Conservation (phyloP, 306 rosid species). For the Ormosia semicastrata region DNA sequence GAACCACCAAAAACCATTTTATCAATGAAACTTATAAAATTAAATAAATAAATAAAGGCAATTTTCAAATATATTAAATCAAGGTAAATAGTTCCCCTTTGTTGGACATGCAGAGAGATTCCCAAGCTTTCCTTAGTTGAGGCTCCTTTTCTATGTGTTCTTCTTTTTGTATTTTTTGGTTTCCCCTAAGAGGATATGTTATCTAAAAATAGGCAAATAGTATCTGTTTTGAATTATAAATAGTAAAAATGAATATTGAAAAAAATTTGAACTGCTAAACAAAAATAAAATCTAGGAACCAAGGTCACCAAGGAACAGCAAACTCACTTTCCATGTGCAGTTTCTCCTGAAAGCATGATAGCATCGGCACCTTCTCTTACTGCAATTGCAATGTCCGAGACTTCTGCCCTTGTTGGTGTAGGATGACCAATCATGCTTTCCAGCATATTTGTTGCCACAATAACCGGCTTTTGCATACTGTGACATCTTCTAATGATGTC, state of each 20-base stretch:
- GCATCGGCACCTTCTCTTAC: slow-evolving; percentile 97
- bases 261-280: background rate
- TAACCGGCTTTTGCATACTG: slow-evolving; percentile 84
- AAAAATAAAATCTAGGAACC: background rate
- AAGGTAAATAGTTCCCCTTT: background rate
- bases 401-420: slow-evolving; percentile 97
- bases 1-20: slow-evolving; percentile 6
- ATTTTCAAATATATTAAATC: background rate
- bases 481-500: slow-evolving; percentile 85
- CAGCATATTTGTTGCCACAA: slow-evolving; percentile 98
- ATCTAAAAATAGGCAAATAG: background rate
- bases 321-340: slow-evolving; percentile 98
- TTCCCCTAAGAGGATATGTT: background rate
- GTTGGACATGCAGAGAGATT: background rate
- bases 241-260: background rate
- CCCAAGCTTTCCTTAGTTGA: background rate
- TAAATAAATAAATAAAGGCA: background rate
- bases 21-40: background rate
- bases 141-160: background rate
- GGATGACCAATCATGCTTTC: slow-evolving; percentile 98
- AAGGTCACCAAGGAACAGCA: slow-evolving; percentile 25
- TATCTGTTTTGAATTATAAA: slow-evolving; percentile 1
- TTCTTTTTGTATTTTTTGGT: background rate
- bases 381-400: slow-evolving; percentile 92
- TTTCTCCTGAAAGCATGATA: slow-evolving; percentile 99